Conservation (phyloP, 805 yeast genomes). For the Candida alai region DNA sequence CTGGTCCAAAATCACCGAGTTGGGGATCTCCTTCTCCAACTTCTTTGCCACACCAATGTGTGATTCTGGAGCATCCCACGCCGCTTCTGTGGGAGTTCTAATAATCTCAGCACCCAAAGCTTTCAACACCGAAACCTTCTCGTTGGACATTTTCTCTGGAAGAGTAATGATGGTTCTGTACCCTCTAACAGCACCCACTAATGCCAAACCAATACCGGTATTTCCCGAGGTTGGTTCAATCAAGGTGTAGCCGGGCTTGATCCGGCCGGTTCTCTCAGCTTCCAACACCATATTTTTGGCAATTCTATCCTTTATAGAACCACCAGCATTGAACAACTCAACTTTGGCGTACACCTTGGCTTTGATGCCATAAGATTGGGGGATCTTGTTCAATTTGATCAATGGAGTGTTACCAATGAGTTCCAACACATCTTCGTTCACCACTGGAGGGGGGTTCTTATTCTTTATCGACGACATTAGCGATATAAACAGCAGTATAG, state of each 20-base stretch:
- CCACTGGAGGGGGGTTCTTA: constrained; percentile 27
- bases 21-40: constrained; percentile 78
- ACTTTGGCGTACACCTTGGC: constrained; percentile 71
- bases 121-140: constrained; percentile 80
- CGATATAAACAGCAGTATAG: no score
- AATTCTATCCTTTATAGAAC: constrained; percentile 85
- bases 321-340: constrained; percentile 85
- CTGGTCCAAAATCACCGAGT: constrained; percentile 81
- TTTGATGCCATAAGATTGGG: constrained; percentile 70
- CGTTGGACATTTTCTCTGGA: constrained; percentile 91
- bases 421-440: constrained; percentile 57
- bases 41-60: constrained; percentile 85
- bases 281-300: constrained; percentile 84
- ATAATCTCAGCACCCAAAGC: constrained; percentile 89
- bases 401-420: constrained; percentile 85
- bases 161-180: constrained; percentile 82
- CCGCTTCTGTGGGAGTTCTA: constrained; percentile 89
- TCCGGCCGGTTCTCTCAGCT: constrained; percentile 73
- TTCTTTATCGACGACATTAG: constrained; percentile 1
- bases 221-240: constrained; percentile 91
- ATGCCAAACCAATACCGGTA: constrained; percentile 87
- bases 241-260: constrained; percentile 80
- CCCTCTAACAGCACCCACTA: constrained; percentile 83
- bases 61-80: constrained; percentile 89
- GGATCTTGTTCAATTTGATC: constrained; percentile 69